These are phyloP conservation scores for Halophytophthora polymorphica DNA, from an alignment of 352 stramenopile species.

Conservation along the genomic window DNA sequence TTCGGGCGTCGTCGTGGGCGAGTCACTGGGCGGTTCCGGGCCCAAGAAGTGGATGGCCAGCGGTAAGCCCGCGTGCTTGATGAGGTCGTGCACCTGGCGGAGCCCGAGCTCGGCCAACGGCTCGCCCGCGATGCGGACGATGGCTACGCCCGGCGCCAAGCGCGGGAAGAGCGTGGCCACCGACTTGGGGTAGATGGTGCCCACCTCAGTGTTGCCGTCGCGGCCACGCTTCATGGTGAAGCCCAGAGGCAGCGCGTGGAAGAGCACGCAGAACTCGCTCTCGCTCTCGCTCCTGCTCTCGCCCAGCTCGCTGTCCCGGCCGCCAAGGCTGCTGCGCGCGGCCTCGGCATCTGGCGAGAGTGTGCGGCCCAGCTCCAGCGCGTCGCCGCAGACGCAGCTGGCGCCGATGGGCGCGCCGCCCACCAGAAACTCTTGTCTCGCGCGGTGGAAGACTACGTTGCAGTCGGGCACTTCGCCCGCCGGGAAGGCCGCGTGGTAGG, in stretches of 20 bases:
- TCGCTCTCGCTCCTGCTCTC: slow-evolving; percentile 11
- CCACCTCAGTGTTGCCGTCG: slow-evolving; percentile 66
- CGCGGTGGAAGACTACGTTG: slow-evolving; percentile 67
- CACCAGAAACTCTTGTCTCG: slow-evolving; percentile 52
- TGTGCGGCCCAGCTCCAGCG: slow-evolving; percentile 62
- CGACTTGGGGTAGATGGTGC: slow-evolving; percentile 82
- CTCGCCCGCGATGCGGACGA: slow-evolving; percentile 69
- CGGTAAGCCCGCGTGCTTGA: slow-evolving; percentile 70
- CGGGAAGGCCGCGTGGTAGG: slow-evolving; percentile 58
- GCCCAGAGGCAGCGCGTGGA: slow-evolving; percentile 81
- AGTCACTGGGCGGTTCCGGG: slow-evolving; percentile 8
- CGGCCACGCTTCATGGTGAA: slow-evolving; percentile 84
- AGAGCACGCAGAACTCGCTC: slow-evolving; percentile 75
- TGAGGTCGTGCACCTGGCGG: slow-evolving; percentile 82
- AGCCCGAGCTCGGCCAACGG: slow-evolving; percentile 60
- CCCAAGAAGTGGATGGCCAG: slow-evolving; percentile 66
- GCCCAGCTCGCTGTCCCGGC: slow-evolving; percentile 16
- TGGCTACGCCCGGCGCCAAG: slow-evolving; percentile 59
- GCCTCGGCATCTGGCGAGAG: slow-evolving; percentile 14
- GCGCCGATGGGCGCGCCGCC: slow-evolving; percentile 42
- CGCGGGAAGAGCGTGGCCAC: slow-evolving; percentile 71
- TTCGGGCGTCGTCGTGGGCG: slow-evolving; percentile 9
- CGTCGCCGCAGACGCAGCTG: slow-evolving; percentile 51
- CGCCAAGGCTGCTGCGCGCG: slow-evolving; percentile 23
- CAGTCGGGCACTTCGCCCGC: slow-evolving; percentile 71